Base-by-base conservation (phyloP, 2,329 filamentous ascomycete species). In the Colletotrichum sp. region DNA sequence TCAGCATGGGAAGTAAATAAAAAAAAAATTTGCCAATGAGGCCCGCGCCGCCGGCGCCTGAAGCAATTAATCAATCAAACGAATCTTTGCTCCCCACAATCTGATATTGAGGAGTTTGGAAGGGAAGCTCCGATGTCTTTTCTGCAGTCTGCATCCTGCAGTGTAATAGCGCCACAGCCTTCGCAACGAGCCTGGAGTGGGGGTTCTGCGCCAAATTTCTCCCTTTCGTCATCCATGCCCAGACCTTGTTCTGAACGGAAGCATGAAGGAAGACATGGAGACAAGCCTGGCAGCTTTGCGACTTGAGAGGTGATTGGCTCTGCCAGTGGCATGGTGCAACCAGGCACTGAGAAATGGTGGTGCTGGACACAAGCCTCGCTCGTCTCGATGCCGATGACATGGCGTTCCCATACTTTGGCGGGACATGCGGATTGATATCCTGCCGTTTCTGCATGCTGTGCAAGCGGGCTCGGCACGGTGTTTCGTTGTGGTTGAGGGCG, bases 21-120 rank as follows among this genome's bases (percentile, higher is more conserved):
- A 12, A 61, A 21, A n/a, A 61, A 34, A n/a, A n/a, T n/a, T n/a
- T 66, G 62, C 33, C 43, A 57, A 36, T 62, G 67, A 73, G 57
- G 68, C 59, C 71, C 62, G 68, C 71, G 71, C 71, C 71, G 71
- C 71, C 71, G 68, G 68, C 68, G 71, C 57, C 57, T 73, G 71
- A 51, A 71, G 57, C 68, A 62, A 31, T 38, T 18, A 51, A 47
- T 58, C 36, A 51, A 47, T 51, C 55, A 31, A n/a, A 38, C 31
- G 36, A 31, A 29, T 16, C 55, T 33, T 47, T 36, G 34, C 57
- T 57, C 55, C 27, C 29, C 68, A 69, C 66, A 63, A 55, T 59
- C 62, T 54, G 59, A 66, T 33, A 63, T 51, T 66, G 61, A 38
- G 62, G 47, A 64, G 33, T 47, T 55, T 47, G 54, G 47, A 34